phyloP scores from a whole-genome alignment of 352 stramenopile species.

The Globisporangium abappressorium region DNA sequence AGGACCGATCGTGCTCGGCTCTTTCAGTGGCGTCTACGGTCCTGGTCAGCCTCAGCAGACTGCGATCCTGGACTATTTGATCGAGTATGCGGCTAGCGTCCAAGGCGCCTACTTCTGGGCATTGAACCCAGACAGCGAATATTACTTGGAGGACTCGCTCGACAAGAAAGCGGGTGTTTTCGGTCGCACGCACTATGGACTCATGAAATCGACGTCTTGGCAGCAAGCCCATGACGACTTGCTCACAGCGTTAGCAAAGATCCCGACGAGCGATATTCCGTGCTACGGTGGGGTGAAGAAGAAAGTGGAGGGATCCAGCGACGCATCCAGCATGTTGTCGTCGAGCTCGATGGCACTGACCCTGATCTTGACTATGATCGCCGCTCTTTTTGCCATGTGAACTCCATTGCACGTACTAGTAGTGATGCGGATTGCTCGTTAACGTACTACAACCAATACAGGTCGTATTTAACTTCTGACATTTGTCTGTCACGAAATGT shows the following conservation, averaged over 20 bases:
- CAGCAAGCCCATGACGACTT: conserved; percentile 50
- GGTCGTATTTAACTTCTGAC: conserved; percentile 3
- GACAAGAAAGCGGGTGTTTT: conserved; percentile 44
- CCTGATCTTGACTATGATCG: not conserved
- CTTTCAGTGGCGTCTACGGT: conserved; percentile 69
- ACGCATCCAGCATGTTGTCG: not conserved
- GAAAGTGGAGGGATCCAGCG: not conserved
- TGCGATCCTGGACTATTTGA: conserved; percentile 54
- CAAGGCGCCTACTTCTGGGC: conserved; percentile 66
- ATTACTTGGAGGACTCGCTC: conserved; percentile 51
- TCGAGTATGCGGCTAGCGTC: conserved; percentile 46
- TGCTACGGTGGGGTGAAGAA: conserved; percentile 46
- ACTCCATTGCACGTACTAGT: not conserved
- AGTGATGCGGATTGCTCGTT: not conserved
- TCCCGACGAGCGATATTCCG: conserved; percentile 43
- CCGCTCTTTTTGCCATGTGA: not conserved
- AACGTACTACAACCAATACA: conserved; percentile 1
- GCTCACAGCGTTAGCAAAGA: conserved; percentile 37
- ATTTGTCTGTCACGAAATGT: no score
- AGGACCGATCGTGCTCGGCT: conserved; percentile 49
- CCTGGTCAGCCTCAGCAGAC: conserved; percentile 48
- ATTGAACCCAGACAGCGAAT: conserved; percentile 59
- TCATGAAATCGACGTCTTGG: conserved; percentile 57
- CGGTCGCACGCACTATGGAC: conserved; percentile 48
- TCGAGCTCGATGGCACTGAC: not conserved